Base-by-base conservation (phyloP, 805 yeast genomes). In the Clavispora phyllophila region DNA sequence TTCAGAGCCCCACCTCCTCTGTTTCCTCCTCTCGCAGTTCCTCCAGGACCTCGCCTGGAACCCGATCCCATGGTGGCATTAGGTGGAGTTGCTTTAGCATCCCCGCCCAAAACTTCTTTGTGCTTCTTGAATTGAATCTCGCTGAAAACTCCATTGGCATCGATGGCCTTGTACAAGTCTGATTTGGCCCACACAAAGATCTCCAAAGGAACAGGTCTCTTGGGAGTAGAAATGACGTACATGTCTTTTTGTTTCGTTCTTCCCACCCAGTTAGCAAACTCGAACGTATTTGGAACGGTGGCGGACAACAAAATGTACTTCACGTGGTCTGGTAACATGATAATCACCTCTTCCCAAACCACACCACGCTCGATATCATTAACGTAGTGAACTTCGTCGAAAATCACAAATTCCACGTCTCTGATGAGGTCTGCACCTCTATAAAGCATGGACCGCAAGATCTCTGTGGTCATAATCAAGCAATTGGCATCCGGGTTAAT, bases 261-360 rank as follows among this genome's bases (percentile, higher is more conserved):
- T 4, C 99, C 98, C 15, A 93, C 91, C 99, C 99, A 93, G 50
- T 84, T 87, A 8, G 99, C 99, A 73, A 93, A 93, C 59, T 93
- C 99, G 60, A 78, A 85, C 0, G 99, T 91, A 60, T 93, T 93
- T n/a, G 99, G 99, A 7, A 93, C 98, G 0, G 99, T 93, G 4
- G 99, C 99, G 10, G 96, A 87, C 31, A 93, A 71, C 32, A 93
- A 69, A 48, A 93, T 88, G 54, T 87, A 85, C 57, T 91, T 91
- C 45, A 93, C 93, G 59, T 93, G 97, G 50, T 90, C 96, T 0
- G 99, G 99, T 26, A 93, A 70, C 96, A 93, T 88, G 53, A 93
- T 93, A 47, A 93, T 93, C 18, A 93, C 97, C 65, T 93, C 99
- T 68, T 93, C 99, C 99, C 99, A 93, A 3, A 93, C 99, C 12